These are phyloP conservation scores for Lathyrus sativus DNA, from an alignment of 306 rosid genomes.

Conservation along the genomic window DNA sequence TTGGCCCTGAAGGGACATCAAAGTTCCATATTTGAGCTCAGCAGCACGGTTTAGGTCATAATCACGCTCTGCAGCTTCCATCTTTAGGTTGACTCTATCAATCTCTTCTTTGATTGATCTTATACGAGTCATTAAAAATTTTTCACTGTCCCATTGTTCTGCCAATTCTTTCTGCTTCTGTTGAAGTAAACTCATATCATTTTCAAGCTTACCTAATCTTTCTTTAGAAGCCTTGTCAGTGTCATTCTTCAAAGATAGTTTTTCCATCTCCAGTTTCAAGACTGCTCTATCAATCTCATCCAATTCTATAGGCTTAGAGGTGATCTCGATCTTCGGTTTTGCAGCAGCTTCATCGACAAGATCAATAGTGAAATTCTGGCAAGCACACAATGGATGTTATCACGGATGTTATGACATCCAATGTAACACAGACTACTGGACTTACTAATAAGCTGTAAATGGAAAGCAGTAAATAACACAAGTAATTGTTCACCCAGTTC, in stretches of 20 bases:
- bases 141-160: constrained; percentile 88
- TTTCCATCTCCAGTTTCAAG: constrained; percentile 96
- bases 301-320: constrained; percentile 94
- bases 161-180: constrained; percentile 75
- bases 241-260: constrained; percentile 82
- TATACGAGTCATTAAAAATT: constrained; percentile 74
- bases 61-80: constrained; percentile 96
- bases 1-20: constrained; percentile 73
- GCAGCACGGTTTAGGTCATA: constrained; percentile 94
- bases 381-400: too few relatives aligned
- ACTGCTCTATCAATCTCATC: constrained; percentile 87
- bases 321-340: constrained; percentile 91
- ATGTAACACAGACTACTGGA: too few relatives aligned
- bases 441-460: too few relatives aligned
- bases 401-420: too few relatives aligned
- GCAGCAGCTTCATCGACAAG: constrained; percentile 99
- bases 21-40: constrained; percentile 92
- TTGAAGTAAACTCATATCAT: constrained; percentile 71
- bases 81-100: too few relatives aligned
- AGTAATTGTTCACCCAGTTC: too few relatives aligned
- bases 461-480: too few relatives aligned
- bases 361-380: too few relatives aligned
- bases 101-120: constrained; percentile 93
- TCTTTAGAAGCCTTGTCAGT: constrained; percentile 93
- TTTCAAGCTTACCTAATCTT: constrained; percentile 81